Base-by-base conservation (phyloP, 2,329 filamentous ascomycete genomes). In the Westerdykella aurantiaca region DNA sequence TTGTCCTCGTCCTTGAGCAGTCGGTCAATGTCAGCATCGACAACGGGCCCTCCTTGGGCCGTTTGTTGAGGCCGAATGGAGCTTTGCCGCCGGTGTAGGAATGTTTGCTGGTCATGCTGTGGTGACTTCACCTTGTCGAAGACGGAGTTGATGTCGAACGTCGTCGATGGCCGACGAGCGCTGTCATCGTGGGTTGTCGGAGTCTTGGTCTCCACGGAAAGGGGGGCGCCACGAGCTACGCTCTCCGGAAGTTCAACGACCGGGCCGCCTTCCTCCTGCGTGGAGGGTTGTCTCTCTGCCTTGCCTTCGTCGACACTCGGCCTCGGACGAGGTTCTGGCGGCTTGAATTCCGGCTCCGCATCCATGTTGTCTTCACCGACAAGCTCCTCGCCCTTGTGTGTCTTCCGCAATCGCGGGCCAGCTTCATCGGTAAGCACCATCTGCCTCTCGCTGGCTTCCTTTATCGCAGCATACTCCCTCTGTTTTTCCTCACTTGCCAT, bases 331-430 rank as follows among this genome's bases (percentile, higher is more conserved):
- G 51, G 43, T 34, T 51, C 55, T 5, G 60, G 61, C 17, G 55
- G 51, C 34, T 48, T 56, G 45, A 61, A 62, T 7, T 65, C 63
- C 6, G 60, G 52, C 37, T 49, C 53, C n/a, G 52, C 51, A 12
- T 44, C 37, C 6, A 46, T 51, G 38, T 57, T 53, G 18, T 94
- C 88, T 37, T 85, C 82, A 49, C 91, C 89, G 13, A 97, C 78
- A 13, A 95, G 68, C 63, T 97, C 93, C 46, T 96, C 90, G 11
- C 93, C 93, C 67, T 97, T 97, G 72, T 97, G 91, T 2, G 91
- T 96, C 54, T 87, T 82, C 57, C 89, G 80, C 44, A 96, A 83
- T 3, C 89, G 82, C 4, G 90, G 86, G 1, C 80, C 88, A 10
- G 59, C 80, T 12, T 72, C 69, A 31, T 88, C 80, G 47, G 91